Conservation (phyloP, 1,284 basidiomycete genomes). For the Caloboletus inedulis region DNA sequence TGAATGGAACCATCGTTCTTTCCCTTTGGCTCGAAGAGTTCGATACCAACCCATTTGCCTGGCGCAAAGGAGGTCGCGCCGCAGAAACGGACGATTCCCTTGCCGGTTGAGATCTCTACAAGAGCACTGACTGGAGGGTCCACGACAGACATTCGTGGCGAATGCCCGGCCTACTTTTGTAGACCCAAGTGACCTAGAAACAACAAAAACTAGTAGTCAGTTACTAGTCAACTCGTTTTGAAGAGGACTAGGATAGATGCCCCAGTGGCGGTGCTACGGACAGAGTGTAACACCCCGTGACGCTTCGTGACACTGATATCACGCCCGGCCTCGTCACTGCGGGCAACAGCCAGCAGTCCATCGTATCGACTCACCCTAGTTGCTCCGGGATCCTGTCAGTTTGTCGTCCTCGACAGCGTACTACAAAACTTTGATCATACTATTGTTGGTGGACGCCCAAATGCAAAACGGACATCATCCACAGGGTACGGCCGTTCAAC, state of each 20-base stretch:
- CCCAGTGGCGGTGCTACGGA: constrained; percentile 19
- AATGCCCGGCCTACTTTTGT: constrained; percentile 3
- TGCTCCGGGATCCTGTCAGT: constrained; percentile 1
- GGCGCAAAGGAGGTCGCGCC: constrained; percentile 83
- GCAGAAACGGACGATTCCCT: constrained; percentile 83
- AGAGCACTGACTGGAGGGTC: constrained; percentile 56
- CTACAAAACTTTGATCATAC: background rate
- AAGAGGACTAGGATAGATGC: background rate
- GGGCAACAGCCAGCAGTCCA: constrained; percentile 9
- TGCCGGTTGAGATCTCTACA: constrained; percentile 75
- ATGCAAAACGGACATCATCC: constrained; percentile 33
- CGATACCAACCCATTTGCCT: constrained; percentile 95
- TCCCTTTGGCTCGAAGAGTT: constrained; percentile 78
- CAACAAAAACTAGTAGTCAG: background rate
- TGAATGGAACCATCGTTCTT: constrained; percentile 96
- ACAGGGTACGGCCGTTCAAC: constrained; percentile 21
- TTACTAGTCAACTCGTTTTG: background rate
- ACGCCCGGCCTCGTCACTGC: constrained; percentile 11
- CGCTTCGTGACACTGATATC: constrained; percentile 7
- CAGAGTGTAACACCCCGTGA: constrained; percentile 7
- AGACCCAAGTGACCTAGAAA: background rate
- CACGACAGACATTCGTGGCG: constrained; percentile 21
- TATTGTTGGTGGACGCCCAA: background rate
- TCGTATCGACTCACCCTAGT: background rate
- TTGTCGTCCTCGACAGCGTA: constrained; percentile 1